phyloP scores from a whole-genome alignment of 73 alveolate species.

The Tetrahymena thermophila region DNA sequence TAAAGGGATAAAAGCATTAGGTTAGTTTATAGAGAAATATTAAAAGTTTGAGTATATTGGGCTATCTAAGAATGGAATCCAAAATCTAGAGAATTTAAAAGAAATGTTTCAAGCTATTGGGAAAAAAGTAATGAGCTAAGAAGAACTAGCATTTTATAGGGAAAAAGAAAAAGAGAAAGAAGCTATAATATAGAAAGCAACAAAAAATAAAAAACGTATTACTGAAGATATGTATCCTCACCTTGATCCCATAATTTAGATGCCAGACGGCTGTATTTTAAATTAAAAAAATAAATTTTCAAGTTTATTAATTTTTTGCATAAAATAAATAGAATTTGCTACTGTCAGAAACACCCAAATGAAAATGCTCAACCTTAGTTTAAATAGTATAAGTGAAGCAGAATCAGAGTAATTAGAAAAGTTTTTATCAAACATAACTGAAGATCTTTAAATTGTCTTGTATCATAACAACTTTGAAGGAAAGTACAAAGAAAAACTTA shows the following conservation, averaged over 20 bases:
- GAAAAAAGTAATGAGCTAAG: neutral
- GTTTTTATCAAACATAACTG: neutral
- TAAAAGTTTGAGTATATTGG: neutral
- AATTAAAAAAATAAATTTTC: too few relatives aligned
- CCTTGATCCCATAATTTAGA: neutral
- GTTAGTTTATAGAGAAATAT: neutral
- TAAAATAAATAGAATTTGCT: neutral
- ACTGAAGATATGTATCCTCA: neutral
- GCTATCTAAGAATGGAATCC: neutral
- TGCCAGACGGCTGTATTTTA: neutral
- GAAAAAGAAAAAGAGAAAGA: neutral
- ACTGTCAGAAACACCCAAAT: neutral
- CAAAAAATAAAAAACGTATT: neutral
- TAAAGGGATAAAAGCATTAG: neutral
- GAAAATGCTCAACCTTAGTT: neutral
- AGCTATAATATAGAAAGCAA: neutral
- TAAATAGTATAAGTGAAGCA: neutral
- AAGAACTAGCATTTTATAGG: neutral
- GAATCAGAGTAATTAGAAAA: neutral
- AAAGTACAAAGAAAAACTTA: neutral
- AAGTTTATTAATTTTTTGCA: neutral
- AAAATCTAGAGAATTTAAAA: neutral
- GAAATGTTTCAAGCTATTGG: neutral
- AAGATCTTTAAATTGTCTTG: neutral
- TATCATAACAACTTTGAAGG: neutral